Evolutionary conservation across 352 stramenopile genomes (phyloP), one percentile per base, ranked within the genome.

Genomic region (Phytophthora ramorum): DNA sequence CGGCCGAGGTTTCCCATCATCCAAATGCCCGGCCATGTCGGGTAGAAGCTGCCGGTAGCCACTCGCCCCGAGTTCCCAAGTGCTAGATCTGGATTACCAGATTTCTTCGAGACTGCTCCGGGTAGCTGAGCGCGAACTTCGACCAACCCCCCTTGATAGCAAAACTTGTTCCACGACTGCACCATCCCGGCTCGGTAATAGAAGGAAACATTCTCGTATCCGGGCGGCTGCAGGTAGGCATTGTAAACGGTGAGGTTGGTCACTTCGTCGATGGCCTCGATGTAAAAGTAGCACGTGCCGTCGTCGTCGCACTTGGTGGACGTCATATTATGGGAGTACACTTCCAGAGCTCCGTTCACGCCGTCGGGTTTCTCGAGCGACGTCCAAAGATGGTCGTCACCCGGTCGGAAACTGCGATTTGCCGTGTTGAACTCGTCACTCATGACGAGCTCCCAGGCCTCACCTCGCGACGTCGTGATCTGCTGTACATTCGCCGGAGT

Each of bases 91-190:
- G 79, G 79, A 37, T 89, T 89, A 0, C 73, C 75, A 0, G 75
- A 82, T 2, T 69, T 55, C 1, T 32, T 85, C 45, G 84, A 77
- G 1, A 90, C 69, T 17, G 92, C 88, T 4, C 92, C 95, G 1
- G 94, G 95, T 4, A 98, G 75, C 51, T 97, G 91, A 8, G 92
- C 87, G 17, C 85, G 72, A 3, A 98, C 79, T 67, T 98, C 92
- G n/a, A 98, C 72, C 51, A 98, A 85, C 10, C 95, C 95, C 4
- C 93, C 95, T 41, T 97, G 96, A 63, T 98, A 98, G 68, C 95
- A 98, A 63, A 98, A 98, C 48, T 98, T 98, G 68, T 98, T 97
- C 94, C 93, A 98, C 0, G 71, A 84, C 71, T 98, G 92, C 2
- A 98, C 49, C 92, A 98, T 98, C 3, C 71, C 93, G 19, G 78